phyloP scores from a whole-genome alignment of 75 land plant genomes.

The Sequoia sempervirens region DNA sequence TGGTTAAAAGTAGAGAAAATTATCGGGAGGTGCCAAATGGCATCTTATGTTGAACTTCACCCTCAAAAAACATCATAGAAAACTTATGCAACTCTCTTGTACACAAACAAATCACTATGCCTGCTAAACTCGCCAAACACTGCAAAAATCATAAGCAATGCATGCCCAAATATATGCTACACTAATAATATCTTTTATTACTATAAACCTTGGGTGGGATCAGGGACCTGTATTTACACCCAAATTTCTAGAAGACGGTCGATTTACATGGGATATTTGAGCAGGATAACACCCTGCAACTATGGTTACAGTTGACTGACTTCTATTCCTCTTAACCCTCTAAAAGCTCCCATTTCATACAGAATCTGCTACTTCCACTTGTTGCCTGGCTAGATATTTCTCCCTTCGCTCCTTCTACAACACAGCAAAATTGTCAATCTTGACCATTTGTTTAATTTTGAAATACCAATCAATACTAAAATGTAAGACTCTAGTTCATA shows the following conservation, averaged over 20 bases:
- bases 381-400: slow-evolving; percentile 66
- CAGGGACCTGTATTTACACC: background rate
- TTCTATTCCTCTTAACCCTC: background rate
- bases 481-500: background rate
- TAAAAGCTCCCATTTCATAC: slow-evolving; percentile 18
- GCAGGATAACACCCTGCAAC: background rate
- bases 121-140: slow-evolving; percentile 1
- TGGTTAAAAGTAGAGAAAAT: background rate
- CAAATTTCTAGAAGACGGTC: background rate
- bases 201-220: background rate
- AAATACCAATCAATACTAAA: background rate
- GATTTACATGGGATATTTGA: background rate
- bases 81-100: background rate
- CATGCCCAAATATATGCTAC: background rate
- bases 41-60: background rate
- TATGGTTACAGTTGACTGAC: background rate
- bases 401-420: slow-evolving; percentile 69
- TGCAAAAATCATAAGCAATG: background rate
- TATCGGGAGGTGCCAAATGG: background rate
- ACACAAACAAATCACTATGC: background rate
- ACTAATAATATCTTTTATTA: background rate
- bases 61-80: background rate
- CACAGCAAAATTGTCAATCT: background rate
- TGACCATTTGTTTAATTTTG: background rate
- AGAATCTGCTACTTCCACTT: slow-evolving; percentile 57